phyloP scores from a whole-genome alignment of 306 rosid species.

The Adenanthera pavonina region DNA sequence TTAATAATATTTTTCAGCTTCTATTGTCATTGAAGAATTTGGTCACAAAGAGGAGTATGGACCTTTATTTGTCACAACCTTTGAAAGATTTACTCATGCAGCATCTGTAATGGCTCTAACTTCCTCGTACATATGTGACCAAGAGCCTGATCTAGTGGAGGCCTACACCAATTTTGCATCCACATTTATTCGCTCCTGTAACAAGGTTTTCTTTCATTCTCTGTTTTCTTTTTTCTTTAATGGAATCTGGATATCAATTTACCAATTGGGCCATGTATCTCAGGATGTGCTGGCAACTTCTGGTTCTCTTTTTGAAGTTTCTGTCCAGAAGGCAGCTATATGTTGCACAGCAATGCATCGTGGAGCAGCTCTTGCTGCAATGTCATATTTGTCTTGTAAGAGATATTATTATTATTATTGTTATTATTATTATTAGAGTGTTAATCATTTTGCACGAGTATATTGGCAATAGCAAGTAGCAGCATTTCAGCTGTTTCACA shows the following conservation, averaged over 20 bases:
- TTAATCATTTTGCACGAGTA: neutral
- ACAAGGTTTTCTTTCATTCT: conserved; percentile 60
- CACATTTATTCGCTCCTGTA: conserved; percentile 71
- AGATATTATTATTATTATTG: conserved; percentile 10
- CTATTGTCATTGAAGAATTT: conserved; percentile 91
- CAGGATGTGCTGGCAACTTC: conserved; percentile 83
- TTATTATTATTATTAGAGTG: neutral
- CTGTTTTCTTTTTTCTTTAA: neutral
- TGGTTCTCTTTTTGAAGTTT: conserved; percentile 83
- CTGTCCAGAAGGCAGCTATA: conserved; percentile 91
- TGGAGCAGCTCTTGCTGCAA: conserved; percentile 97
- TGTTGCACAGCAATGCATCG: conserved; percentile 99
- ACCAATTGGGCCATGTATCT: conserved; percentile 40
- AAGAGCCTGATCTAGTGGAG: conserved; percentile 99
- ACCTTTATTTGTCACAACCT: conserved; percentile 72
- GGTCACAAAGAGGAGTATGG: conserved; percentile 87
- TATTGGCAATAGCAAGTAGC: neutral
- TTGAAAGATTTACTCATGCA: conserved; percentile 91
- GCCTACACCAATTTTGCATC: conserved; percentile 93
- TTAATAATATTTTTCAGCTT: conserved; percentile 64
- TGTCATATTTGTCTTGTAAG: conserved; percentile 97
- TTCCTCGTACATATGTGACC: conserved; percentile 94
- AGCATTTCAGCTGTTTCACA: neutral
- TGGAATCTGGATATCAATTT: conserved; percentile 33
- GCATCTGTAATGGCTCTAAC: conserved; percentile 88